phyloP scores from a whole-genome alignment of 768 basidiomycete genomes.

The Lentinula aciculospora region DNA sequence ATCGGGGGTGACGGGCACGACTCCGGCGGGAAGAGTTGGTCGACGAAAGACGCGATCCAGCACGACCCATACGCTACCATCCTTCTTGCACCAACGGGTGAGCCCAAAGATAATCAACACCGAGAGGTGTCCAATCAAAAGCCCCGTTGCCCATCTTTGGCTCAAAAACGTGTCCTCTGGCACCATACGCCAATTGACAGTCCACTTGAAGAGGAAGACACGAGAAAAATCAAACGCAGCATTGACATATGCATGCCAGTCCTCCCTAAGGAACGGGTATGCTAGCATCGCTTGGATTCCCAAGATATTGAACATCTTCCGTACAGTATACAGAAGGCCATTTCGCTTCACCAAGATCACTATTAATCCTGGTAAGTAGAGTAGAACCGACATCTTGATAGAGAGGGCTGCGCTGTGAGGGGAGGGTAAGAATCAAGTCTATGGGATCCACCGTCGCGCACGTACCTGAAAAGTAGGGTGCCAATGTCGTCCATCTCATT shows the following conservation, averaged over 20 bases:
- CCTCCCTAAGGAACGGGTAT: slow-evolving; percentile 58
- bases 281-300: slow-evolving; percentile 59
- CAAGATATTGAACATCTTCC: slow-evolving; percentile 42
- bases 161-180: slow-evolving; percentile 73
- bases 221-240: slow-evolving; percentile 86
- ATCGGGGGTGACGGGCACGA: slow-evolving; percentile 46
- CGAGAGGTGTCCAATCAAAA: slow-evolving; percentile 63
- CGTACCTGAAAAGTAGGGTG: slow-evolving; percentile 70
- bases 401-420: slow-evolving; percentile 75
- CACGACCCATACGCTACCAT: slow-evolving; percentile 61
- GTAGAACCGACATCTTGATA: slow-evolving; percentile 89
- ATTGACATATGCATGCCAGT: slow-evolving; percentile 59
- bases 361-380: slow-evolving; percentile 86
- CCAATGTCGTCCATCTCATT: slow-evolving; percentile 54
- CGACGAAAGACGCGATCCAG: slow-evolving; percentile 46
- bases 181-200: slow-evolving; percentile 95
- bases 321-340: slow-evolving; percentile 49
- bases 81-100: slow-evolving; percentile 67
- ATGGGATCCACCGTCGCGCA: slow-evolving; percentile 1
- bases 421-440: background rate
- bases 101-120: slow-evolving; percentile 62
- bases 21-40: slow-evolving; percentile 45
- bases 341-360: slow-evolving; percentile 74
- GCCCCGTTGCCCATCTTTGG: slow-evolving; percentile 45
- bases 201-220: slow-evolving; percentile 92